Base-by-base conservation (phyloP, 257 asterid species). In the Solanum dulcamara region DNA sequence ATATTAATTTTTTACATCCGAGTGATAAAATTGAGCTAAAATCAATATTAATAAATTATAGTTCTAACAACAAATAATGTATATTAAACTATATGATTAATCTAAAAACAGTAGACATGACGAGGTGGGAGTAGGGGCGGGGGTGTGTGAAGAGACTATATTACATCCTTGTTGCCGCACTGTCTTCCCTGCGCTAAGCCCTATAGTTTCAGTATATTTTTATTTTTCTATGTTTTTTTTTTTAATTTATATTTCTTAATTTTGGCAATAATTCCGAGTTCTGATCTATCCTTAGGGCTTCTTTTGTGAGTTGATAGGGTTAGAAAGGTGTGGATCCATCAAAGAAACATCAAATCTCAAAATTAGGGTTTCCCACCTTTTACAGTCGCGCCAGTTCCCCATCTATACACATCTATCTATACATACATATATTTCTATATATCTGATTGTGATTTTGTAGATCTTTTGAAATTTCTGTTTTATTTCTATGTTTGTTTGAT, bases 331-430 rank as follows among this genome's bases (percentile, higher is more conserved):
- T 89, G 93, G 94, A 91, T 92, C 95, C 85, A 87, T 87, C 40
- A 62, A 84, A 64, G 85, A 85, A 92, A 72, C 17, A 74, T 87
- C 88, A 59, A 66, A 88, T 74, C 70, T 74, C 86, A 60, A 85
- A 80, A 88, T 88, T 92, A 92, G 99, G 97, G 96, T 90, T 92
- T 90, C 91, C 90, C 90, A 89, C 93, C 93, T 86, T 90, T 89
- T 85, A 91, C 88, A 92, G 91, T 92, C 90, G 93, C 95, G 85
- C 91, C 88, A 80, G 40, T 40, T 40, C 55, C 71, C 80, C 62
- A 18, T 20, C 51, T 87, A 84, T 86, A 85, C 53, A 44, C 44
- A 48, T 37, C 88, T 72, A 87, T 85, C 77, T 48, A 86, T 83
- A 81, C 33, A 77, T 77, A 86, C 55, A 89, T 87, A 60, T 70